Percentiles rank a stretch among this genome's conserved stretches.
Evolutionary conservation across 495 filamentous ascomycete genomes (phyloP).

Genomic region (Gamarada debralockiae): DNA sequence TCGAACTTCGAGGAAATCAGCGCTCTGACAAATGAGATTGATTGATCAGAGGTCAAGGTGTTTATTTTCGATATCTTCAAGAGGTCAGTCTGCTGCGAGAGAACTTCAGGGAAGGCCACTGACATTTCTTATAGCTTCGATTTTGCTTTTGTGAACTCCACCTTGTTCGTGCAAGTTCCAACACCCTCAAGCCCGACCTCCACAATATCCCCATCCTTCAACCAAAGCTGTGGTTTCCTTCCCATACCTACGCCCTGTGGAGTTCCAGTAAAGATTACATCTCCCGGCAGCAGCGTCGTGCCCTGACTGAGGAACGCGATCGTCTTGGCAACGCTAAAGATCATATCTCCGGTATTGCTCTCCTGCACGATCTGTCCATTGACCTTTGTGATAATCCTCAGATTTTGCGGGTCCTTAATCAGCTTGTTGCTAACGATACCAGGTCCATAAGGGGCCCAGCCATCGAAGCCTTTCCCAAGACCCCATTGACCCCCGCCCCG

Average conservation of each 20-base stretch:
- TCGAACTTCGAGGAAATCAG: no score
- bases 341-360: conserved; percentile 74
- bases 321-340: conserved; percentile 71
- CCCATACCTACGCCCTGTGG: conserved; percentile 80
- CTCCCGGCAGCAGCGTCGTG: conserved; percentile 73
- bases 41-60: no score
- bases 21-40: no score
- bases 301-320: conserved; percentile 74
- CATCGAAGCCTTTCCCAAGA: conserved; percentile 81
- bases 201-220: conserved; percentile 77
- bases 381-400: conserved; percentile 63
- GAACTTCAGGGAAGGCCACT: background rate
- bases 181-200: conserved; percentile 70
- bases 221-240: conserved; percentile 66
- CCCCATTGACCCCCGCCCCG: conserved; percentile 79
- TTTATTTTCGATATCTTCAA: background rate
- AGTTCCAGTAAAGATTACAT: conserved; percentile 85
- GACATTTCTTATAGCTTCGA: conserved; percentile 42
- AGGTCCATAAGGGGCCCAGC: conserved; percentile 84
- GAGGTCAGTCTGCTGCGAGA: background rate
- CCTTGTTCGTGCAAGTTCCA: conserved; percentile 65
- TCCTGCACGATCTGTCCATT: conserved; percentile 74
- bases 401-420: conserved; percentile 64
- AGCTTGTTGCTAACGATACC: conserved; percentile 67
- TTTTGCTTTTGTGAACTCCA: conserved; percentile 58